Evolutionary conservation across 345 rosid species (phyloP), one percentile per base, ranked within the genome.

Genomic region (Firmiana major): DNA sequence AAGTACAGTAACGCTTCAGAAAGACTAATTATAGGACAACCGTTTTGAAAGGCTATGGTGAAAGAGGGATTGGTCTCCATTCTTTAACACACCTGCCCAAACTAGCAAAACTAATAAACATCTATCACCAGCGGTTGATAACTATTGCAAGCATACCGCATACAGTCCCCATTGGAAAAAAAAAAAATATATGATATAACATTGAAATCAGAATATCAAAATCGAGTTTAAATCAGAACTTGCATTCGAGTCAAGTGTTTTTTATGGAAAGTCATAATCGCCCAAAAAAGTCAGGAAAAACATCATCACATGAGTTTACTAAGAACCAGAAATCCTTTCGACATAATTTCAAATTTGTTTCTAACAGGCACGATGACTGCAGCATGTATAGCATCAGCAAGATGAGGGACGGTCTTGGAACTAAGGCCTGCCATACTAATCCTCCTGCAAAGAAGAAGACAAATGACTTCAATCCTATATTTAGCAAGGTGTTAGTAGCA

Each of bases 351-450:
- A 43, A 22, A 53, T 62, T 53, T n/a, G 43, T 36, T 78, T 48
- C 38, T 82, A 89, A 64, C 49, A 78, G 7, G 63, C 3, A 21
- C 71, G 74, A 63, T 83, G 63, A 89, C 88, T 31, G 96, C 91
- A 70, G 92, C 92, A 84, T 91, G 92, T 11, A 91, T 86, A 22
- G 96, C 93, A 63, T 86, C 93, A 0, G 88, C 88, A 19, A 91
- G 91, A 77, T 88, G 88, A 65, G 92, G 91, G 60, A 89, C 84
- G 3, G 92, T 91, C 80, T 74, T 88, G 4, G 88, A 62, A 72
- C 93, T 89, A 53, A 91, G 86, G 34, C 93, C 93, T 21, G 96
- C 92, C 89, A 91, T 85, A 86, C 93, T 91, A 73, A 91, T 91
- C 78, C 96, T 88, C 92, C 96, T 91, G 91, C 84, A 84, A 81